Evolutionary conservation across 495 filamentous ascomycete genomes (phyloP), one percentile per base, ranked within the genome.

Genomic region (Paragyromitra xinjiangensis): DNA sequence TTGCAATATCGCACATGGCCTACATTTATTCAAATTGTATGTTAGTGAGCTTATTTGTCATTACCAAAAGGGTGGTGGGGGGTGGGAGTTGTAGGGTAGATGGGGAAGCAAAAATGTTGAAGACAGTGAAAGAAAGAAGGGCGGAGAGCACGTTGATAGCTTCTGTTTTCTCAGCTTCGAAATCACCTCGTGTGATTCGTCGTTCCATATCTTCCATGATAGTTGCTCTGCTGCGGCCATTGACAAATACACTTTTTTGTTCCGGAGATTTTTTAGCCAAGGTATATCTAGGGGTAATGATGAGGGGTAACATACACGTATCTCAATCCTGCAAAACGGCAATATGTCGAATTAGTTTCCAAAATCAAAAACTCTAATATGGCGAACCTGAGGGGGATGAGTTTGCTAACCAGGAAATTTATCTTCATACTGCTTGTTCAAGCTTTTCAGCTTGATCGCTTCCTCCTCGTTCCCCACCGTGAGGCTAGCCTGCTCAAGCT

Each of bases 121-220:
- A 76, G 56, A 80, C 62, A 26, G 78, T 48, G 68, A 67, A 34
- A 40, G 68, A 80, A 74, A 34, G 29, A 34, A 63, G 69, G 69
- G 69, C 78, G 64, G 59, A 59, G 64, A 66, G 78, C 68, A 82
- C 86, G 71, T 92, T 87, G 71, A 98, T 93, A 26, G 88, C 93
- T 79, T 91, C 93, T 75, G 83, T 82, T 77, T 92, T 88, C 84
- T 98, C 95, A 14, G 83, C 84, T 67, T 88, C 85, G 42, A 88
- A 82, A 84, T 96, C 88, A 8, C 87, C 89, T 70, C 90, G 86
- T 19, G 86, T 88, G 83, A 97, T 97, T 71, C 95, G 87, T 73
- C 86, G 81, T 64, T 88, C 86, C 92, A 97, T 98, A 83, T 98
- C 92, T 69, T 88, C 87, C 91, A 98, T 92, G 51, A 99, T 91